phyloP scores from a whole-genome alignment of 1,284 basidiomycete species.

The Rhodotorula sp. region DNA sequence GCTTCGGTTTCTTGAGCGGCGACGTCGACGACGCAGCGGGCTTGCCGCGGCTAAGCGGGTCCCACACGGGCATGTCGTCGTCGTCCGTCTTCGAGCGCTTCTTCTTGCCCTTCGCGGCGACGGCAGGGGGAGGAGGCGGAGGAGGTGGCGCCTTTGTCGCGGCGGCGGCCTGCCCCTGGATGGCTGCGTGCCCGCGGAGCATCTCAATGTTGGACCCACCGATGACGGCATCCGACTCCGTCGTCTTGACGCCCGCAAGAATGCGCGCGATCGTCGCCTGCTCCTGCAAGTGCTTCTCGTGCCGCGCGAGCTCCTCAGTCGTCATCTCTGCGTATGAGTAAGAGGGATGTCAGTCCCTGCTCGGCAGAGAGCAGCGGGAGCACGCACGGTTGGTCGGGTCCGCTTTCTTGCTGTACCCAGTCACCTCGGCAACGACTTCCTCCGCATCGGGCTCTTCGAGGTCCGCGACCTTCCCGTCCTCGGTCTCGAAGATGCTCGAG shows the following conservation, averaged over 20 bases:
- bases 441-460: slow-evolving; percentile 14
- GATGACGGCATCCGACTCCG: slow-evolving; percentile 20
- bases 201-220: slow-evolving; percentile 21
- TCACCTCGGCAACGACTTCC: slow-evolving; percentile 20
- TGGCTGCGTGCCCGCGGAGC: background rate
- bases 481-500: slow-evolving; percentile 6
- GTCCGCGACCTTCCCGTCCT: background rate
- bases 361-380: background rate
- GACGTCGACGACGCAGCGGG: background rate
- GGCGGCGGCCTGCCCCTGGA: slow-evolving; percentile 1
- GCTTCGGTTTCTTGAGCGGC: background rate
- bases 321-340: background rate
- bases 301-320: background rate
- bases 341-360: background rate
- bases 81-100: background rate
- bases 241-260: slow-evolving; percentile 1
- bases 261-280: slow-evolving; percentile 26
- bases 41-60: slow-evolving; percentile 1
- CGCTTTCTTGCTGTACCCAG: slow-evolving; percentile 11
- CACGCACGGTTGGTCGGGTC: slow-evolving; percentile 9
- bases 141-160: background rate
- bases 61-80: background rate
- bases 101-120: background rate
- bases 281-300: slow-evolving; percentile 6
- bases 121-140: background rate